Conservation (phyloP, 768 basidiomycete species). For the Multifurca ochricompacta region DNA sequence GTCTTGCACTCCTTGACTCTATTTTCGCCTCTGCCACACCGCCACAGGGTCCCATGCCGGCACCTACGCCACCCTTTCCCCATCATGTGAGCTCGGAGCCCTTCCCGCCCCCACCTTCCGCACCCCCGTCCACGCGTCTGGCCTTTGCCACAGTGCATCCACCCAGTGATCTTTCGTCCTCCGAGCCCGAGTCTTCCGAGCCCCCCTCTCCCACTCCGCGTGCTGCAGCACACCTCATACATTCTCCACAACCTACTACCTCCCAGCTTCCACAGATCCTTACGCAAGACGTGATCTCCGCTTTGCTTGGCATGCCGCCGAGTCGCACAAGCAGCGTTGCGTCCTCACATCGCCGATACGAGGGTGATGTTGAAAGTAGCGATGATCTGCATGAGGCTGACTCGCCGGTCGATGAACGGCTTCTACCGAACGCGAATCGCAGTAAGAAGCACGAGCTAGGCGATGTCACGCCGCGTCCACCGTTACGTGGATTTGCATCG, state of each 20-base stretch:
- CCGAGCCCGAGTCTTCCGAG: slow-evolving; percentile 11
- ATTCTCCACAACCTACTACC: slow-evolving; percentile 50
- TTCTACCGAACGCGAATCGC: background rate
- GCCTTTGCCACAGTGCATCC: slow-evolving; percentile 22
- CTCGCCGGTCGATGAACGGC: slow-evolving; percentile 19
- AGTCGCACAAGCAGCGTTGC: slow-evolving; percentile 31
- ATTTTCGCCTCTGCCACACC: slow-evolving; percentile 66
- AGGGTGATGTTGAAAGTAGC: slow-evolving; percentile 32
- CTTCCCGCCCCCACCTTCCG: slow-evolving; percentile 21
- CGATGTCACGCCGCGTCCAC: slow-evolving; percentile 61
- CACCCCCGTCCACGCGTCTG: slow-evolving; percentile 18
- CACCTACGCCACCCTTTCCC: slow-evolving; percentile 13
- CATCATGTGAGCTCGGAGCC: slow-evolving; percentile 17
- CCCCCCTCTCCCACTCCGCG: slow-evolving; percentile 4
- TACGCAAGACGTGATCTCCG: slow-evolving; percentile 60
- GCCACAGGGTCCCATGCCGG: slow-evolving; percentile 12
- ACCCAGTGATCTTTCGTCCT: slow-evolving; percentile 10
- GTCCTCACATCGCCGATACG: slow-evolving; percentile 28
- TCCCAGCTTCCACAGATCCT: slow-evolving; percentile 55
- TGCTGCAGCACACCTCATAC: slow-evolving; percentile 31
- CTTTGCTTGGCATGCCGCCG: slow-evolving; percentile 48
- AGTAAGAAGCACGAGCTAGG: slow-evolving; percentile 21
- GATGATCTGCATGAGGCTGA: slow-evolving; percentile 24
- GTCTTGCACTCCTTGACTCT: slow-evolving; percentile 52
- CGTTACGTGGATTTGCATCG: slow-evolving; percentile 20